Evolutionary conservation across 202 grass and related monocot species (phyloP).

Genomic region (Digitaria exilis): DNA sequence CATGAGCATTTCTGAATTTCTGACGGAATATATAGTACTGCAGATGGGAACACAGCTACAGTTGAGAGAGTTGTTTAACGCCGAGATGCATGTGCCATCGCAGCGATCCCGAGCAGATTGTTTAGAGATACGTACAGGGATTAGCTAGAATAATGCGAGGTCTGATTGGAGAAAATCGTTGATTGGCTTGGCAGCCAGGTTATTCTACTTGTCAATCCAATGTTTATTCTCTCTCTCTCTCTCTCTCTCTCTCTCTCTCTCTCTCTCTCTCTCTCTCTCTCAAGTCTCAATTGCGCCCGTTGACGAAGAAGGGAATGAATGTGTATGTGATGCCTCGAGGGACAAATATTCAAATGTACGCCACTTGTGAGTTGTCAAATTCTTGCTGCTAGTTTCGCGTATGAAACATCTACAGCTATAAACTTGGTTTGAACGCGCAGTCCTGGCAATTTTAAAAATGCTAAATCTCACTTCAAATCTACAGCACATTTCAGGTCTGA

Average conservation of each 20-base stretch:
- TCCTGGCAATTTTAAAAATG: neutral
- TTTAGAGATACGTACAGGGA: conserved; percentile 17
- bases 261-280: no score
- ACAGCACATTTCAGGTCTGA: neutral
- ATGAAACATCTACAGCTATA: conserved; percentile 32
- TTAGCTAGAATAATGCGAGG: conserved; percentile 40
- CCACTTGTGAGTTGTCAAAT: conserved; percentile 33
- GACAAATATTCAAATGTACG: conserved; percentile 53
- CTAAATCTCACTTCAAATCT: neutral
- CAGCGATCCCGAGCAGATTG: conserved; percentile 47
- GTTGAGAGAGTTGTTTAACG: conserved; percentile 28
- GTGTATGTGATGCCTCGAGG: conserved; percentile 32
- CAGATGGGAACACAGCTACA: conserved; percentile 2
- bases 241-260: conserved; percentile 23
- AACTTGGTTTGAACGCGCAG: conserved; percentile 42
- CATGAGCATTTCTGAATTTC: neutral
- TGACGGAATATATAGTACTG: neutral
- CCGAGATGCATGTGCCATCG: conserved; percentile 43
- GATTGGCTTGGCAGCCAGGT: conserved; percentile 24
- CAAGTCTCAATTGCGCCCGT: conserved; percentile 38
- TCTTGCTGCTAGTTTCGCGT: neutral
- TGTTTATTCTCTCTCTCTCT: conserved; percentile 35
- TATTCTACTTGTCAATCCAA: conserved; percentile 40
- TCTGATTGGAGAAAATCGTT: conserved; percentile 32
- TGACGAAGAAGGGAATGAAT: conserved; percentile 48